phyloP scores from a whole-genome alignment of 257 asterid species.

The Nicotiana knightiana region DNA sequence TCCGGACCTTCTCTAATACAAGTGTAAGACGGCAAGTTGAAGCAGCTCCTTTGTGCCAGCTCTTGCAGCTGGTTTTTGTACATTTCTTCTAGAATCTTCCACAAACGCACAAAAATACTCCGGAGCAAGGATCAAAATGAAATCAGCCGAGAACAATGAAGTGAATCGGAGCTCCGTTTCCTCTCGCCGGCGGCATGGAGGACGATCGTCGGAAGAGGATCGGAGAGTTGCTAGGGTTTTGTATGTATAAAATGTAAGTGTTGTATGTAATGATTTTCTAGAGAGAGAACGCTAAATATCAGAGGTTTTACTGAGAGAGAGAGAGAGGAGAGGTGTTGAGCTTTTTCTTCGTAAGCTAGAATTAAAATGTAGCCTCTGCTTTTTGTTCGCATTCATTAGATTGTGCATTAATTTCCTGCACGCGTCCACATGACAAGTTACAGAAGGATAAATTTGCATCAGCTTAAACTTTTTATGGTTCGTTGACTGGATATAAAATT shows the following conservation, averaged over 20 bases:
- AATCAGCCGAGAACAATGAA: constrained; percentile 1
- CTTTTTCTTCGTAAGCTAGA: neutral
- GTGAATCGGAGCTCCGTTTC: neutral
- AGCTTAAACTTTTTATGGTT: too few relatives aligned
- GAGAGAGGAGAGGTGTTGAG: neutral
- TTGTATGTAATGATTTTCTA: constrained; percentile 5
- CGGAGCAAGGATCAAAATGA: neutral
- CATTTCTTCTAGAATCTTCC: constrained; percentile 21
- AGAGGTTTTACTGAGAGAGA: neutral
- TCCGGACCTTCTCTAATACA: constrained; percentile 45
- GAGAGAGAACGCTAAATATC: neutral
- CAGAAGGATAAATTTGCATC: neutral
- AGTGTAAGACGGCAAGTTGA: constrained; percentile 34
- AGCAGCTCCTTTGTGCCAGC: constrained; percentile 46
- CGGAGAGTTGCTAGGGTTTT: constrained; percentile 9
- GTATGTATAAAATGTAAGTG: neutral
- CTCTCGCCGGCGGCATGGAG: constrained; percentile 1
- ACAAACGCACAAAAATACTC: neutral
- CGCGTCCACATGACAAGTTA: neutral
- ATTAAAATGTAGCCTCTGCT: neutral
- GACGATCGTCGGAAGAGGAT: neutral
- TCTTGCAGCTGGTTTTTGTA: constrained; percentile 39
- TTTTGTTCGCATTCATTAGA: constrained; percentile 3
- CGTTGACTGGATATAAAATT: too few relatives aligned
- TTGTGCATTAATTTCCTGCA: neutral